Conservation (phyloP, 805 yeast species). For the Sporopachydermia lactativora region DNA sequence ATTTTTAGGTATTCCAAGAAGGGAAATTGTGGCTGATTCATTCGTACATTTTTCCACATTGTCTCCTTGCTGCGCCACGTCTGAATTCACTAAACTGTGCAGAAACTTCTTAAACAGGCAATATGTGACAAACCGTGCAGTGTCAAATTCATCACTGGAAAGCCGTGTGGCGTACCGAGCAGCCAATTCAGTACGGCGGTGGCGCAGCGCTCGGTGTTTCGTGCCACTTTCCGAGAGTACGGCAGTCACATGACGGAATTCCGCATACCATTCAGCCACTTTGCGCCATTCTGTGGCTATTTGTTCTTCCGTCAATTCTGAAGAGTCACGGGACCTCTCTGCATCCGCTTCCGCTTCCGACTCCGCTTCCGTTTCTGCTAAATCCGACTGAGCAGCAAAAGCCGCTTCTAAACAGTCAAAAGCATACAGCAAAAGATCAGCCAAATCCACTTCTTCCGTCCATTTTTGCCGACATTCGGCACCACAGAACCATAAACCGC, state of each 20-base stretch:
- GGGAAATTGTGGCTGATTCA: too few species aligned
- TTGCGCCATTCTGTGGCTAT: neutral
- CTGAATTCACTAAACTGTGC: too few species aligned
- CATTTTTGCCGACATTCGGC: constrained; percentile 29
- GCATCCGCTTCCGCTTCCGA: constrained; percentile 8
- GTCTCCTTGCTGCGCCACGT: constrained; percentile 4
- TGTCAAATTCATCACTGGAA: constrained; percentile 34
- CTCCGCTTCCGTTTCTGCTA: constrained; percentile 3
- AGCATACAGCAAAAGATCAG: constrained; percentile 20
- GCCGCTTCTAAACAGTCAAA: constrained; percentile 26
- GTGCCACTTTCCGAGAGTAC: neutral
- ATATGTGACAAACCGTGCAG: constrained; percentile 32
- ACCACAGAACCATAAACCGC: constrained; percentile 41
- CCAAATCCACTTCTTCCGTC: constrained; percentile 19
- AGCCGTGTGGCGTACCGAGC: neutral
- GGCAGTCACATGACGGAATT: too few species aligned
- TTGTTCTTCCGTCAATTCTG: too few species aligned
- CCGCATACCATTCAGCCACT: neutral
- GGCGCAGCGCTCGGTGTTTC: neutral
- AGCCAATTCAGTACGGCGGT: neutral
- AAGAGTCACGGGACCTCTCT: too few species aligned
- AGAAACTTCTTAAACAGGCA: constrained; percentile 21
- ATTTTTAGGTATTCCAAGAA: too few species aligned
- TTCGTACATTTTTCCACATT: constrained; percentile 14
- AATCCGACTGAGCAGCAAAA: constrained; percentile 10